These are phyloP conservation scores for Diutina catenulata DNA, from an alignment of 1,139 yeast genomes.

Conservation along the genomic window DNA sequence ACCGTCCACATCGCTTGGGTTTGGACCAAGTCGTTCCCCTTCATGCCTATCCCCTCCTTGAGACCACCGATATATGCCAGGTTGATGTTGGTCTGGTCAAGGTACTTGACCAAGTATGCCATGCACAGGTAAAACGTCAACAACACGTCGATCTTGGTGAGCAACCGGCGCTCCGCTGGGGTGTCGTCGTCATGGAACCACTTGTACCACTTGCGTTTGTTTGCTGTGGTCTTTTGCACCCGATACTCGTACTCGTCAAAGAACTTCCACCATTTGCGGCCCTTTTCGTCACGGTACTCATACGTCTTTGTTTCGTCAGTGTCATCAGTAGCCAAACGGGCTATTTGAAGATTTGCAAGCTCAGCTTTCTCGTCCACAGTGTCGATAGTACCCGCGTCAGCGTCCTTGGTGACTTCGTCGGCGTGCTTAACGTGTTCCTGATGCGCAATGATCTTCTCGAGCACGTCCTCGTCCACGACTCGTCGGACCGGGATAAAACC, in stretches of 20 bases:
- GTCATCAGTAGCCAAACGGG: too few relatives aligned
- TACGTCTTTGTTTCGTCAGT: constrained; percentile 6
- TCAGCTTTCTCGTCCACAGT: too few relatives aligned
- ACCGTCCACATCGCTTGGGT: constrained; percentile 47
- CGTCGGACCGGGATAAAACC: constrained; percentile 38
- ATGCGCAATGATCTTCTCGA: constrained; percentile 6
- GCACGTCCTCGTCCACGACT: constrained; percentile 26
- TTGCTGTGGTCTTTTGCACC: constrained; percentile 21
- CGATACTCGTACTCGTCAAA: constrained; percentile 55
- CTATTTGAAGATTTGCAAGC: too few relatives aligned
- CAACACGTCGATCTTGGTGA: constrained; percentile 50
- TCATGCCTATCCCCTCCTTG: constrained; percentile 45
- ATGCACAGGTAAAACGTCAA: constrained; percentile 48
- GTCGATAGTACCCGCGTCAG: too few relatives aligned
- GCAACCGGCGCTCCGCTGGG: constrained; percentile 40
- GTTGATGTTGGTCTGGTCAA: constrained; percentile 49
- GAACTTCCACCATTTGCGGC: constrained; percentile 51
- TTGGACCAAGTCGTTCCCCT: constrained; percentile 54
- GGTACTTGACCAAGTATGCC: constrained; percentile 61
- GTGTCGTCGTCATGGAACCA: constrained; percentile 55
- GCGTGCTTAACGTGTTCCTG: neutral
- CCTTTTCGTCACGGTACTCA: constrained; percentile 52
- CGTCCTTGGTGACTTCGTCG: neutral
- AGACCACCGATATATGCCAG: constrained; percentile 64
- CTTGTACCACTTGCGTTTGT: constrained; percentile 41